Conservation (phyloP, 805 yeast genomes). For the Candida ipomoeae region DNA sequence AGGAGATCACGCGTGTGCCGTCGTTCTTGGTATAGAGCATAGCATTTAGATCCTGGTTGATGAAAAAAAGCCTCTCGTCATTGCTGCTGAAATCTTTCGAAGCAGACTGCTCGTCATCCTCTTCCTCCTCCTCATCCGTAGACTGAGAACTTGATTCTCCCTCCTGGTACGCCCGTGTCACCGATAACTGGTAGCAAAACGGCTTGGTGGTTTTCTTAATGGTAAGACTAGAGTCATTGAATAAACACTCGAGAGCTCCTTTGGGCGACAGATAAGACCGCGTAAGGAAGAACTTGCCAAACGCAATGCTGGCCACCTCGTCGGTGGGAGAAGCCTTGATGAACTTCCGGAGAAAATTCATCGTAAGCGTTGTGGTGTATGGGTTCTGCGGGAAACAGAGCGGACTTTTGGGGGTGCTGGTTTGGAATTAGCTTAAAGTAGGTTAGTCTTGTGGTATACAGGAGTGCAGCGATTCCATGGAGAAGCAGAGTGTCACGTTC, state of each 20-base stretch:
- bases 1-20: conserved; percentile 58
- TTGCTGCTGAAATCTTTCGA: conserved; percentile 23
- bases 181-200: conserved; percentile 64
- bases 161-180: conserved; percentile 65
- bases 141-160: conserved; percentile 53
- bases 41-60: conserved; percentile 58
- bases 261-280: conserved; percentile 80
- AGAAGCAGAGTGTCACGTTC: not conserved
- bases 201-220: conserved; percentile 66
- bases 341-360: conserved; percentile 72
- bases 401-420: not conserved
- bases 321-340: conserved; percentile 54
- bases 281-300: conserved; percentile 72
- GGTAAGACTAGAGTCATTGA: conserved; percentile 71
- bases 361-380: conserved; percentile 19
- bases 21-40: conserved; percentile 48
- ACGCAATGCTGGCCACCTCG: conserved; percentile 64
- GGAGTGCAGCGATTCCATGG: not conserved
- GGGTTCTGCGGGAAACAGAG: not conserved
- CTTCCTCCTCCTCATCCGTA: conserved; percentile 46
- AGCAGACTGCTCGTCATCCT: conserved; percentile 33
- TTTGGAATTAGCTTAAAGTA: not conserved
- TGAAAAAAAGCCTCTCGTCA: conserved; percentile 70
- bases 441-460: not conserved
- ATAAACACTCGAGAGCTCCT: conserved; percentile 79